Evolutionary conservation across 306 rosid species (phyloP).

Genomic region (Corylus avellana): DNA sequence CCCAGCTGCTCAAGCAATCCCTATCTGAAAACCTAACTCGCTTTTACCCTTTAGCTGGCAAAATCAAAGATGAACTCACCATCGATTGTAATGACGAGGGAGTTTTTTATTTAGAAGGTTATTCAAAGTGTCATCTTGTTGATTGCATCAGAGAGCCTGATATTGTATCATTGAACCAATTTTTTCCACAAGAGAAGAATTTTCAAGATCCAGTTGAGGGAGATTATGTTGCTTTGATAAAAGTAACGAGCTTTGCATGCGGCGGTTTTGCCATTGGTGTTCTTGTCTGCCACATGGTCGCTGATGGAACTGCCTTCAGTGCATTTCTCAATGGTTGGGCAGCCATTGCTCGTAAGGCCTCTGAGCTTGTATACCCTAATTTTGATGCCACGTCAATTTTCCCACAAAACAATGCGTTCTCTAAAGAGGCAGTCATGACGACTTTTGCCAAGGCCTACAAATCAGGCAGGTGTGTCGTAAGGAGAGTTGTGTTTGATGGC

Average conservation of each 20-base stretch:
- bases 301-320: no score
- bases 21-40: constrained; percentile 27
- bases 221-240: no score
- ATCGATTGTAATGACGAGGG: constrained; percentile 30
- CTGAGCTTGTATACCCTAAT: no score
- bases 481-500: constrained; percentile 18
- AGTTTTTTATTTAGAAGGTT: neutral
- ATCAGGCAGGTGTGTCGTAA: neutral
- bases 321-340: no score
- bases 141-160: constrained; percentile 5
- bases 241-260: no score
- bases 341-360: no score
- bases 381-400: no score
- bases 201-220: no score
- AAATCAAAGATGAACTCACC: constrained; percentile 13
- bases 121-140: neutral
- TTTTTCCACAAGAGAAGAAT: no score
- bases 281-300: no score
- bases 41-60: constrained; percentile 37
- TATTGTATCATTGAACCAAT: neutral
- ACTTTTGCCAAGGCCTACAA: neutral
- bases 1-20: constrained; percentile 15
- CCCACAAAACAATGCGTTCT: neutral
- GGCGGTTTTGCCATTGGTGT: no score
- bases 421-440: constrained; percentile 1